Base-by-base conservation (phyloP, 768 basidiomycete genomes). In the Agaricus bisporus region DNA sequence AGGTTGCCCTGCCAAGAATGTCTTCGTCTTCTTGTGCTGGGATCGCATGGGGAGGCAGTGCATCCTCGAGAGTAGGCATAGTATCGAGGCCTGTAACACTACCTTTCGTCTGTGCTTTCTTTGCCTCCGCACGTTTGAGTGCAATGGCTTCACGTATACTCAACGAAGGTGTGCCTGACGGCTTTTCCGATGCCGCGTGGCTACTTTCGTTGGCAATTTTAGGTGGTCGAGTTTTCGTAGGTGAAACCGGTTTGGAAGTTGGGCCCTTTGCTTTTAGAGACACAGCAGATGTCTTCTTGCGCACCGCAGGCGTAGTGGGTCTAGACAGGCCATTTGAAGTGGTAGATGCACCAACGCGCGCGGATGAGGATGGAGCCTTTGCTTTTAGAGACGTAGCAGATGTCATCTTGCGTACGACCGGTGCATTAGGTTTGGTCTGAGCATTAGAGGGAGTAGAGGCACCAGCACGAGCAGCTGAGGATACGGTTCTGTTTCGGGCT, bases 71-170 rank as follows among this genome's bases (percentile, higher is more conserved):
- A 17, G 64, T 67, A 10, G 66, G 69, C 17, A 79, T 68, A 48
- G 64, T 66, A 58, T 68, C 72, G 7, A 71, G 59, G 8, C 66
- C 66, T 20, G 65, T 66, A 18, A 51, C 58, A 4, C 53, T 59
- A 12, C 59, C 49, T 35, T 64, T 65, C 18, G 59, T 51, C 44
- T 72, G 66, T 49, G 74, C 70, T 61, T 88, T 91, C 70, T 85
- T 89, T 0, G 83, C 86, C 62, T 90, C 86, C 0, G 89, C 88
- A 41, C 89, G 75, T 57, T 80, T 88, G 42, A 88, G 70, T 2
- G 89, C 89, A 63, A 92, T 90, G 12, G 83, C 85, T 57, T 90
- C 90, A 60, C 83, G 83, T 57, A 91, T 77, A 62, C 78, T 88
- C 15, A 76, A 64, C 28, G 71, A 51, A 39, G 74, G 63, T 29